Evolutionary conservation across 768 basidiomycete species (phyloP).

Genomic region (Strobilomyces echinocephalus): DNA sequence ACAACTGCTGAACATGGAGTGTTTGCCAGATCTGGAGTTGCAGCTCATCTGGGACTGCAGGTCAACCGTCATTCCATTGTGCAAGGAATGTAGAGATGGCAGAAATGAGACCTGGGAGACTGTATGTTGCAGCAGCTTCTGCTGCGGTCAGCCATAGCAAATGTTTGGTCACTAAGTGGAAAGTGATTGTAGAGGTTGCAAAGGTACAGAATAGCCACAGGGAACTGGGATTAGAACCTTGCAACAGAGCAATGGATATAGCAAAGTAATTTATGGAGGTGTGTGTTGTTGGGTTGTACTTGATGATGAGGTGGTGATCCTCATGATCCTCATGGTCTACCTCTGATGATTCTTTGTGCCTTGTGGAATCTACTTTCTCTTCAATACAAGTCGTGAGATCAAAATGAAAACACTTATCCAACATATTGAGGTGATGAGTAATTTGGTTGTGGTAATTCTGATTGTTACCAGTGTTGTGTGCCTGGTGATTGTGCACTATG

Average conservation of each 20-base stretch:
- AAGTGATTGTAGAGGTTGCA: neutral
- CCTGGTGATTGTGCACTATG: too few species aligned
- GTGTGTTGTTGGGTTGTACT: neutral
- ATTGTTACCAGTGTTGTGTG: too few species aligned
- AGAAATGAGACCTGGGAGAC: neutral
- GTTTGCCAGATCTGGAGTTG: neutral
- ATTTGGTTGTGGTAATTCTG: neutral
- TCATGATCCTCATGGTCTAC: too few species aligned
- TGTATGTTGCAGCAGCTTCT: neutral
- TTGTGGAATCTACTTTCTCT: neutral
- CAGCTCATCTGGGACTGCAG: too few species aligned
- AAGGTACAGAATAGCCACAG: neutral
- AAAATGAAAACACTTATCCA: neutral
- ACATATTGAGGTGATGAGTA: neutral
- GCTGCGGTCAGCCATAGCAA: neutral
- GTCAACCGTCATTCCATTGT: neutral
- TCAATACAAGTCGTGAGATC: neutral
- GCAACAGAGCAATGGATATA: neutral
- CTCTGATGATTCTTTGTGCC: too few species aligned
- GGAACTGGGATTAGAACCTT: neutral
- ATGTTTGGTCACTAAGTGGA: neutral
- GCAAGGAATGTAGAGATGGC: neutral
- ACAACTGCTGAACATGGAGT: neutral
- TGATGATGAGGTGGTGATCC: neutral
- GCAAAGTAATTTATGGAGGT: neutral